These are phyloP conservation scores for Fusarium vanettenii DNA, from an alignment of 2,329 filamentous ascomycete genomes.

Conservation along the genomic window DNA sequence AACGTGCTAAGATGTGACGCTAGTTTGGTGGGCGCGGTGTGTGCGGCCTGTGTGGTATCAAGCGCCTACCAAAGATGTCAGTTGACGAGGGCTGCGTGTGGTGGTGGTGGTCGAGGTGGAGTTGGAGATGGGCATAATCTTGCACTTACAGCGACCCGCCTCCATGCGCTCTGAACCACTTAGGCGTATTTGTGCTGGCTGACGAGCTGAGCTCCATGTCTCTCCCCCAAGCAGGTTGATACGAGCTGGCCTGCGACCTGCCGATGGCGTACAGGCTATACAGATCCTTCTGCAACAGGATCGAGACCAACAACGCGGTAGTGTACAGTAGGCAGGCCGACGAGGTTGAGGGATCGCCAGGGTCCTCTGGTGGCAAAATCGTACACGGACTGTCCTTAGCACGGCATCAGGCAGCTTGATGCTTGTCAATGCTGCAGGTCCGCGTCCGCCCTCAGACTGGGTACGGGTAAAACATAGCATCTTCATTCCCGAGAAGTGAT, in stretches of 20 bases:
- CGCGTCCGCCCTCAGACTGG: conserved; percentile 7
- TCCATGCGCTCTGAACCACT: conserved; percentile 20
- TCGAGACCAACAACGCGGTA: conserved; percentile 34
- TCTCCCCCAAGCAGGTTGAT: conserved; percentile 13
- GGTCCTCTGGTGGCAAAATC: conserved; percentile 37
- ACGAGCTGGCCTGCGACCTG: conserved; percentile 23
- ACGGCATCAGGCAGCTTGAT: conserved; percentile 36
- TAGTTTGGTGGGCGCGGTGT: conserved; percentile 18
- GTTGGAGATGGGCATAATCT: conserved; percentile 22
- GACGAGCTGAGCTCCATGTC: conserved; percentile 9
- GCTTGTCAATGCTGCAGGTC: conserved; percentile 44
- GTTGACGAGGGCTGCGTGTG: conserved; percentile 35
- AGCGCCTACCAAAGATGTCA: conserved; percentile 35
- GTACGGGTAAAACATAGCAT: conserved; percentile 14
- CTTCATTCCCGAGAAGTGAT: conserved; percentile 5
- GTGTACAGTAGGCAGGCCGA: conserved; percentile 20
- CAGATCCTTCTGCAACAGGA: conserved; percentile 30
- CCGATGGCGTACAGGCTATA: conserved; percentile 11
- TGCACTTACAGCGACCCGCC: conserved; percentile 29
- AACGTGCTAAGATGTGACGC: conserved; percentile 30
- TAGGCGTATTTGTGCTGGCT: conserved; percentile 10
- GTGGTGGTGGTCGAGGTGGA: conserved; percentile 22
- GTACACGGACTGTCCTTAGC: conserved; percentile 15
- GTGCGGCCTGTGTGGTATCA: conserved; percentile 18
- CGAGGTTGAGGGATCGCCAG: conserved; percentile 39